Evolutionary conservation across 148 eudicot genomes (phyloP).

Genomic region (Selenicereus undatus): DNA sequence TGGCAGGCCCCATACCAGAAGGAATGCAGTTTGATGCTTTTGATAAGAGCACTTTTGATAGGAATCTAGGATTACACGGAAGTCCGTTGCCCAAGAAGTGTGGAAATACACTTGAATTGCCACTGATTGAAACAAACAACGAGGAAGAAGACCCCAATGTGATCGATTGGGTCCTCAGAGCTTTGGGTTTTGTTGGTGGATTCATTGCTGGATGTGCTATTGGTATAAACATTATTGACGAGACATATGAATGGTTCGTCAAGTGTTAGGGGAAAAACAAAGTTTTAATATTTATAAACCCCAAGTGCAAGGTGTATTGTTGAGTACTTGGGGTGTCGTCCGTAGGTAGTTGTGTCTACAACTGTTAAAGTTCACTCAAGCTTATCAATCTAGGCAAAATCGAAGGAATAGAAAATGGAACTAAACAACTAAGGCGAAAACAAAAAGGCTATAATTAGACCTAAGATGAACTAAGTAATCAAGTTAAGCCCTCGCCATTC

Average conservation of each 20-base stretch:
- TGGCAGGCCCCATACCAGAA: constrained; percentile 29
- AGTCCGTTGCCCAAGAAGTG: constrained; percentile 20
- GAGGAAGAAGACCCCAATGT: background rate
- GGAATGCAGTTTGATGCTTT: constrained; percentile 29
- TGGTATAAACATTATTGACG: constrained; percentile 16
- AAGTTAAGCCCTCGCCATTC: too few relatives aligned
- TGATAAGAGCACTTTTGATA: constrained; percentile 21
- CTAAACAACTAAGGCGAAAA: too few relatives aligned
- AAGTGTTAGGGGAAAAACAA: constrained; percentile 7
- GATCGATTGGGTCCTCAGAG: constrained; percentile 27
- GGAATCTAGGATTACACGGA: constrained; percentile 33
- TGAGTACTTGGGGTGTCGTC: too few relatives aligned
- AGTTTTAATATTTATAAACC: too few relatives aligned
- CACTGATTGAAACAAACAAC: background rate
- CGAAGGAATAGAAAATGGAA: too few relatives aligned
- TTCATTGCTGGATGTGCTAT: constrained; percentile 18
- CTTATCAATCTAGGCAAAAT: too few relatives aligned
- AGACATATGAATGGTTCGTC: constrained; percentile 18
- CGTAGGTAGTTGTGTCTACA: too few relatives aligned
- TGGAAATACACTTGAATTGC: background rate
- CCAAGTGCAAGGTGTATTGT: too few relatives aligned
- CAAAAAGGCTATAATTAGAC: too few relatives aligned
- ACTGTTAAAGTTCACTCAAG: too few relatives aligned
- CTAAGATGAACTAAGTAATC: too few relatives aligned
- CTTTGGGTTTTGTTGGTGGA: constrained; percentile 25